These are phyloP conservation scores for Tribonema minus DNA, from an alignment of 108 stramenopile genomes.

Conservation along the genomic window DNA sequence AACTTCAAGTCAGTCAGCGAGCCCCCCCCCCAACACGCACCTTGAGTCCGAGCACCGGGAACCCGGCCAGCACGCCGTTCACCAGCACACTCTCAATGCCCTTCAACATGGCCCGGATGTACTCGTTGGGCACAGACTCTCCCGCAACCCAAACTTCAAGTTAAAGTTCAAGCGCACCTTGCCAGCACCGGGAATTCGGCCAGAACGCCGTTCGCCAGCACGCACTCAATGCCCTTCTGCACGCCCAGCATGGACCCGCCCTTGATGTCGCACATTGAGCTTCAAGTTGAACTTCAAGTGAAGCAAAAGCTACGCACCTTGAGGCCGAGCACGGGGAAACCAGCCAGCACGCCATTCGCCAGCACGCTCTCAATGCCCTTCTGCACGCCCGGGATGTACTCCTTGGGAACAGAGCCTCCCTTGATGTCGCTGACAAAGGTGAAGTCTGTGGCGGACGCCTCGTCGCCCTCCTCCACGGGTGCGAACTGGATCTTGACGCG, in stretches of 20 bases:
- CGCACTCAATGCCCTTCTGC: slow-evolving; percentile 91
- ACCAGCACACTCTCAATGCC: slow-evolving; percentile 90
- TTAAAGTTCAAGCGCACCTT: too few species aligned
- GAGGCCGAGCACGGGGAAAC: slow-evolving; percentile 91
- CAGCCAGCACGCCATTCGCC: slow-evolving; percentile 82
- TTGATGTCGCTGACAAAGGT: slow-evolving; percentile 91
- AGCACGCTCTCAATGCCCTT: slow-evolving; percentile 95
- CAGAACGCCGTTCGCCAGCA: slow-evolving; percentile 80
- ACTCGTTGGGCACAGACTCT: slow-evolving; percentile 91
- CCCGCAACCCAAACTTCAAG: too few species aligned
- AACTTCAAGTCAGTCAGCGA: too few species aligned
- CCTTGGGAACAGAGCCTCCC: slow-evolving; percentile 93
- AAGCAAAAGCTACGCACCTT: slow-evolving; percentile 63
- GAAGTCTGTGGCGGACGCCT: slow-evolving; percentile 70
- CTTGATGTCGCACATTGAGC: too few species aligned
- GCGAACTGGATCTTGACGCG: slow-evolving; percentile 89
- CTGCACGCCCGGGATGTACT: slow-evolving; percentile 95
- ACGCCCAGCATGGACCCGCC: slow-evolving; percentile 98
- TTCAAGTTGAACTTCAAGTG: too few species aligned
- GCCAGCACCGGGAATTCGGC: slow-evolving; percentile 93
- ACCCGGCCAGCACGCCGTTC: slow-evolving; percentile 86
- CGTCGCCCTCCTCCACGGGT: slow-evolving; percentile 74
- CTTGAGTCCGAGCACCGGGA: slow-evolving; percentile 92
- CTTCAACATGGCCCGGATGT: slow-evolving; percentile 93
- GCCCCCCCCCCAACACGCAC: too few species aligned